phyloP scores from a whole-genome alignment of 2,329 filamentous ascomycete genomes.

The Paecilomyces formosus region DNA sequence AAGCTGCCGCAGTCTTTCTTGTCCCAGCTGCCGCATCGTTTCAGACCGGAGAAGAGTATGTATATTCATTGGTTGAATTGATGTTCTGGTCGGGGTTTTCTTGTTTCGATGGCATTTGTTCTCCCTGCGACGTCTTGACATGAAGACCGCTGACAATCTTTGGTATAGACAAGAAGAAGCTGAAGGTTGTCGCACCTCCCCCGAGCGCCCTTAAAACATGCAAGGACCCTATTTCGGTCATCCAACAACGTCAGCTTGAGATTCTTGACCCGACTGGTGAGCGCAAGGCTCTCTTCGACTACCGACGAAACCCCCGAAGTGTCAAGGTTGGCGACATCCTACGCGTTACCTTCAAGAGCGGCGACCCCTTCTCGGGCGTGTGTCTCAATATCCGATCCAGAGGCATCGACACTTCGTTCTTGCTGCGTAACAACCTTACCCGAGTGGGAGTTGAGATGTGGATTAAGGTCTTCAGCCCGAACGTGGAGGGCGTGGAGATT shows the following conservation, averaged over 20 bases:
- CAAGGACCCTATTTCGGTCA: conserved; percentile 58
- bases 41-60: conserved; percentile 32
- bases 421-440: conserved; percentile 79
- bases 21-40: conserved; percentile 33
- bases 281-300: conserved; percentile 71
- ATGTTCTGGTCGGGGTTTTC: background rate
- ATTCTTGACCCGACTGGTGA: conserved; percentile 78
- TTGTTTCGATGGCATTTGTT: background rate
- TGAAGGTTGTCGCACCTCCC: conserved; percentile 47
- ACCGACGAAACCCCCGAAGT: conserved; percentile 64
- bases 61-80: background rate
- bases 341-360: conserved; percentile 75
- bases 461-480: conserved; percentile 90
- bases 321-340: conserved; percentile 84
- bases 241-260: conserved; percentile 62
- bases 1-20: conserved; percentile 35
- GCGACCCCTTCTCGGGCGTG: conserved; percentile 85
- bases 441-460: conserved; percentile 92
- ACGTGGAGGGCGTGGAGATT: conserved; percentile 85
- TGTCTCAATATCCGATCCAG: conserved; percentile 78
- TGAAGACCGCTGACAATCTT: conserved; percentile 3
- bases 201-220: conserved; percentile 26
- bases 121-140: background rate
- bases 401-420: conserved; percentile 81
- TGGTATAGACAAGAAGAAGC: conserved; percentile 37